Percentiles rank a stretch among this genome's conserved stretches.
Conservation (phyloP, 352 stramenopile genomes). For the Phytophthora kernoviae region DNA sequence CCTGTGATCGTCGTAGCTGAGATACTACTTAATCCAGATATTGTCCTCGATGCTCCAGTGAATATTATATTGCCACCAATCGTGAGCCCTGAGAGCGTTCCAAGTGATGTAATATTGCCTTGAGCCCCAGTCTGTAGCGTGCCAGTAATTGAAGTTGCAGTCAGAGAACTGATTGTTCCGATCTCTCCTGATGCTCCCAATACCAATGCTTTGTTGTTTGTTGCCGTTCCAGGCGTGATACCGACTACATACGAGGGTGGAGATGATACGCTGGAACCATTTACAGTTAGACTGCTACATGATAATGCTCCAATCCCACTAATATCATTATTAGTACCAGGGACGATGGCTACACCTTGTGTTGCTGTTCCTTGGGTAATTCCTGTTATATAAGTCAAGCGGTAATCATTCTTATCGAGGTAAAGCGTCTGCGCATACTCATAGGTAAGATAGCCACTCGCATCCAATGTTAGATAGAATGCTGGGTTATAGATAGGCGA, state of each 20-base stretch:
- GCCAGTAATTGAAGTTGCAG: background rate
- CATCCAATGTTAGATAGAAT: constrained; percentile 5
- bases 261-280: background rate
- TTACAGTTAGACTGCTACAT: constrained; percentile 1
- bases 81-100: constrained; percentile 2
- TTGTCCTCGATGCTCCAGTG: background rate
- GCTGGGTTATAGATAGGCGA: constrained; percentile 10
- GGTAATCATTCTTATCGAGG: background rate
- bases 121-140: background rate
- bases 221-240: background rate
- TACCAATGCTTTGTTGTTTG: background rate
- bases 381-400: background rate
- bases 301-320: background rate
- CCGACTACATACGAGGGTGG: background rate
- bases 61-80: constrained; percentile 3
- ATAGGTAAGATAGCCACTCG: background rate
- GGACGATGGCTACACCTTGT: background rate
- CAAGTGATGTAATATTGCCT: constrained; percentile 1
- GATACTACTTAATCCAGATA: background rate
- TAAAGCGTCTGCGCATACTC: constrained; percentile 1
- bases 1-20: too few relatives aligned
- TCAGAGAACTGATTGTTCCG: background rate
- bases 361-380: constrained; percentile 1
- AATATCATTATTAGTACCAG: too few relatives aligned
- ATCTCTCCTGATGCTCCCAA: constrained; percentile 2